Base-by-base conservation (phyloP, 1,139 yeast species). In the Yamadazyma taylorii region DNA sequence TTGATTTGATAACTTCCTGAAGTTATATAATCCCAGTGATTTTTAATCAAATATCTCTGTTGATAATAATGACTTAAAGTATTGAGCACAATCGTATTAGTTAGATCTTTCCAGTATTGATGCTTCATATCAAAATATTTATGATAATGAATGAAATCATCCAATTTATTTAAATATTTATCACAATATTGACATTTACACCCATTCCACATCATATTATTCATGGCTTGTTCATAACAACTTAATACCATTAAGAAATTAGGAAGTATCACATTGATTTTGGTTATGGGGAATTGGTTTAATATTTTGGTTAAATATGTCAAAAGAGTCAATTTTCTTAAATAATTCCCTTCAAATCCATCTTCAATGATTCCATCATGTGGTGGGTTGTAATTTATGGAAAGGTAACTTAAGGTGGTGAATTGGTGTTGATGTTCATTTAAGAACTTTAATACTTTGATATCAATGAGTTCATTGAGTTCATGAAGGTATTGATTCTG, bases 151-250 rank as follows among this genome's bases (percentile, higher is more conserved):
- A 83, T 55, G 46, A 69, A 82, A 14, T 73, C 66, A 48, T 85
- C 94, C 34, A 80, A 63, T 10, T 70, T 46, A 0, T 69, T 69
- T 19, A 84, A 58, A 37, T 71, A 72, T 25, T 60, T 56, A 3
- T 51, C 51, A 51, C 94, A 84, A 45, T 71, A 75, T 0, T 47
- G 43, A 53, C 94, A 84, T 37, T 71, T 72, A 55, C 92, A 84
- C 0, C 90, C 90, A 53, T 82, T 84, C 89, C 90, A 85, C 29
- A 85, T 56, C 37, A 84, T 46, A 43, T 81, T 83, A 38, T 85
- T 81, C 59, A 81, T 78, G 7, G 82, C 59, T 40, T 80, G 81
- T 46, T 84, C 92, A 55, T 83, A 85, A 42, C 86, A 75, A 0
- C 87, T 68, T 23, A 82, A 61, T 0, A 80, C 61, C 39, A 78